Conservation (phyloP, 768 basidiomycete species). For the Rhodotorula babjevae region DNA sequence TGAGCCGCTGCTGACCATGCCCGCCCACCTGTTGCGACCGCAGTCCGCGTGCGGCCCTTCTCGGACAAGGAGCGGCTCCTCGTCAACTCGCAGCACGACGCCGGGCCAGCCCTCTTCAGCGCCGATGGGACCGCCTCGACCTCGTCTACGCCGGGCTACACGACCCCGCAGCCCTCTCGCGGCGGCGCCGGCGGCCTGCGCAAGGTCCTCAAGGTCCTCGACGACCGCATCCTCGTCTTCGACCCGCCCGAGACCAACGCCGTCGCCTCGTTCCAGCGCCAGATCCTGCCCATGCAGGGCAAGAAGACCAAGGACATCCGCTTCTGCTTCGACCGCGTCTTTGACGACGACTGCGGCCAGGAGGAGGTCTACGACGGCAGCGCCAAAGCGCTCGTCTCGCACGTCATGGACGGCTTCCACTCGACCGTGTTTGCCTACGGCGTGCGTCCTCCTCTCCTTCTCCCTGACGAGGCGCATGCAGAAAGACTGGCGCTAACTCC, state of each 20-base stretch:
- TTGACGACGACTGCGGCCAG: conserved; percentile 73
- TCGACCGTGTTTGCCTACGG: conserved; percentile 98
- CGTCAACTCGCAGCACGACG: conserved; percentile 19
- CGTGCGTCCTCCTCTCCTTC: conserved; percentile 54
- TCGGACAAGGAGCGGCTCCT: conserved; percentile 32
- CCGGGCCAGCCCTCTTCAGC: conserved; percentile 27
- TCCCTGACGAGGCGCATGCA: no score
- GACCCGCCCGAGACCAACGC: conserved; percentile 89
- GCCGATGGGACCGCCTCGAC: conserved; percentile 9
- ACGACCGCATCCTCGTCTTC: conserved; percentile 91
- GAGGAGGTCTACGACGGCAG: conserved; percentile 82
- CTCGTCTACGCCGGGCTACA: background rate
- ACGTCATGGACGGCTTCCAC: conserved; percentile 88
- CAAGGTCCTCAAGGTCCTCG: conserved; percentile 73
- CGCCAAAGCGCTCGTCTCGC: conserved; percentile 73
- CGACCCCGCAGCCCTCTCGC: conserved; percentile 16
- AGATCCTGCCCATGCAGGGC: conserved; percentile 57
- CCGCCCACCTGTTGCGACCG: no score
- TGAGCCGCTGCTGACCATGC: no score
- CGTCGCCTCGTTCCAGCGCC: conserved; percentile 67
- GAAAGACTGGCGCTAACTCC: no score
- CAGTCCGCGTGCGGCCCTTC: conserved; percentile 41
- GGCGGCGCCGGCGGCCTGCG: conserved; percentile 16
- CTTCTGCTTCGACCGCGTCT: conserved; percentile 95
- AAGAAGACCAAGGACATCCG: conserved; percentile 94